Evolutionary conservation across 768 basidiomycete species (phyloP), one percentile per base, ranked within the genome.

Genomic region (Rhodotorula taiwanensis): DNA sequence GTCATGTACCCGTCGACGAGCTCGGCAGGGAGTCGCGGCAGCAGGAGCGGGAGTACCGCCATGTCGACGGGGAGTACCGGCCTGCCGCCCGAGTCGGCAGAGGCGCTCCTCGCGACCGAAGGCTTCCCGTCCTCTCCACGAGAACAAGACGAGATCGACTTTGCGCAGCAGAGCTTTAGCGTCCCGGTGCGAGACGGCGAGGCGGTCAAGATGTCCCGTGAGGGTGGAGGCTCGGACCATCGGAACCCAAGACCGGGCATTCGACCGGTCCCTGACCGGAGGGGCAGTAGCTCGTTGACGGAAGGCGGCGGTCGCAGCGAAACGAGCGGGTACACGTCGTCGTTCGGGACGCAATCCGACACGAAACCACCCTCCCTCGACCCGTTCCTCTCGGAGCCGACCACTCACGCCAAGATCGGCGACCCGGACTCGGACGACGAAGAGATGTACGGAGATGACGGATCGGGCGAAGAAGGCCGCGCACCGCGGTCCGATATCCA

Each of bases 361-460:
- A 18, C 33, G 16, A 51, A 54, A 10, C 52, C 63, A 8, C 47
- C 36, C 4, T 65, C 64, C 2, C 64, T 65, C 58, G 64, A 65
- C 44, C 58, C 58, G 13, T 55, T 52, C 47, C 55, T 65, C 9
- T 20, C 48, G 5, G 64, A 60, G 25, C 64, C 64, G 43, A 60
- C 64, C 1, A 60, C 64, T n/a, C 64, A 65, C 20, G 64, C 64
- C 41, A 65, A 65, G 55, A 34, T 42, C 36, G 64, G 58, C 25
- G 64, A 60, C 28, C 54, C 58, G 4, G 58, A 56, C 14, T 56
- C 64, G 34, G 58, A 58, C 44, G 62, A 57, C 8, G 62, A 58
- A 2, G 56, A 30, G 21, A 4, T 14, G 8, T 4, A 25, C 18
- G 56, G 36, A 18, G 52, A 9, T 5, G 28, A 31, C 34, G 50